Percentiles rank a stretch among this genome's conserved stretches.
Conservation (phyloP, 257 asterid species). For the Ilex asprella region DNA sequence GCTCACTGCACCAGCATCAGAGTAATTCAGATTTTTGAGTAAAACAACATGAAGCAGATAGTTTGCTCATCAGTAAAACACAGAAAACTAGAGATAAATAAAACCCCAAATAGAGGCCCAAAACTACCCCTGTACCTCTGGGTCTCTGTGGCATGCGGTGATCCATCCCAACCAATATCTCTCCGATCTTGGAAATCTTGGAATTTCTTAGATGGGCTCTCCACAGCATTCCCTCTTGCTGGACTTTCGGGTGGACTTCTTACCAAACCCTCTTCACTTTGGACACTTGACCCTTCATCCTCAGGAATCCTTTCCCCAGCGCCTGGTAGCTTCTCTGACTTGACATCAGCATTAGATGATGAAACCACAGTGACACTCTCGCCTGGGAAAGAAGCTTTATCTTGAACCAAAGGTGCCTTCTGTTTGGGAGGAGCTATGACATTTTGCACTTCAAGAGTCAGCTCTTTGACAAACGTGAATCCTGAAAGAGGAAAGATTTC, state of each 20-base stretch:
- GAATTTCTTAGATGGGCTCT: slow-evolving; percentile 51
- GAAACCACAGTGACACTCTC: slow-evolving; percentile 28
- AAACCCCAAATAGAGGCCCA: slow-evolving; percentile 4
- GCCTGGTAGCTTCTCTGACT: slow-evolving; percentile 36
- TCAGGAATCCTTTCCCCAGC: slow-evolving; percentile 28
- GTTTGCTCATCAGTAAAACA: not conserved
- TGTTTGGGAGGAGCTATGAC: slow-evolving; percentile 75
- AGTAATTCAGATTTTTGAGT: slow-evolving; percentile 1
- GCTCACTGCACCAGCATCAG: slow-evolving; percentile 52
- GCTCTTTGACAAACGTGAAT: slow-evolving; percentile 73
- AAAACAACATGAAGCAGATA: slow-evolving; percentile 4
- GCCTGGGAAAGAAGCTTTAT: slow-evolving; percentile 39
- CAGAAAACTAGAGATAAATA: not conserved
- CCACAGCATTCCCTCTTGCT: slow-evolving; percentile 40
- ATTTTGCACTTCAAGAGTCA: slow-evolving; percentile 84
- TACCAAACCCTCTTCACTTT: slow-evolving; percentile 34
- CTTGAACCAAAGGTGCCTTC: slow-evolving; percentile 55
- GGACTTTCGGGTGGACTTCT: slow-evolving; percentile 75
- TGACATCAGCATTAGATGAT: slow-evolving; percentile 40
- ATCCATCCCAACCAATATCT: slow-evolving; percentile 51
- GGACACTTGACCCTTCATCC: slow-evolving; percentile 32
- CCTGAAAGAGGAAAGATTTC: slow-evolving; percentile 36
- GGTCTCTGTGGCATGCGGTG: slow-evolving; percentile 63
- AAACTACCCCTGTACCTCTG: slow-evolving; percentile 41
- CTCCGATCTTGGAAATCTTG: slow-evolving; percentile 38